Base-by-base conservation (phyloP, 257 asterid genomes). In the Petunia secreta region DNA sequence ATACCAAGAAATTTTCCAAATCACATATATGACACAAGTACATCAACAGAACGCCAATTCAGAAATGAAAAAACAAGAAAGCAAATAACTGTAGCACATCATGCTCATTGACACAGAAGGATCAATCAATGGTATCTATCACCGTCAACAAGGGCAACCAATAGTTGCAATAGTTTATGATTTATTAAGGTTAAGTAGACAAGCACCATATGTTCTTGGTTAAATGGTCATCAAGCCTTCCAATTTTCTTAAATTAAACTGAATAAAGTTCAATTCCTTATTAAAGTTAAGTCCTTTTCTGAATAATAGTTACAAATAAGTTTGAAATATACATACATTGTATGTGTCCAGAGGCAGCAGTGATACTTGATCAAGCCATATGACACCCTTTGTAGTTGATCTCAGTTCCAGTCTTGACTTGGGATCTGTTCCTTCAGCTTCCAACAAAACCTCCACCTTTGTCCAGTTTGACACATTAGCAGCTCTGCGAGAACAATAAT, bases 351-450 rank as follows among this genome's bases (percentile, higher is more conserved):
- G 79, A 80, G 98, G 99, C 97, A 96, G 92, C 81, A 96, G 80
- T 15, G 99, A 96, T 53, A 96, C 95, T 89, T 96, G 98, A 85
- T 96, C 99, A 71, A 96, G 91, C 99, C 99, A 96, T 82, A 96
- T 78, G 76, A 90, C 92, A 77, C 98, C 96, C 80, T 89, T 89
- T 79, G 52, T 87, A 53, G 89, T 85, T 2, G 98, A 92, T 37
- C 88, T 91, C 80, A 96, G 85, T 80, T 94, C 97, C 85, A 96
- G 93, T 81, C 94, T 91, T 80, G 98, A 84, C 41, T 91, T 89
- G 78, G 91, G 80, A 85, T 94, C 90, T 34, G 89, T 83, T 85
- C 89, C 89, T 50, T 83, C 88, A 74, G 98, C 96, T 87, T 88
- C 82, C 87, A 96, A 83, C 78, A 69, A 63, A 80, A 86, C 84